Conservation (phyloP, 139 green algal genomes). For the Chlamydomonas asymmetrica region DNA sequence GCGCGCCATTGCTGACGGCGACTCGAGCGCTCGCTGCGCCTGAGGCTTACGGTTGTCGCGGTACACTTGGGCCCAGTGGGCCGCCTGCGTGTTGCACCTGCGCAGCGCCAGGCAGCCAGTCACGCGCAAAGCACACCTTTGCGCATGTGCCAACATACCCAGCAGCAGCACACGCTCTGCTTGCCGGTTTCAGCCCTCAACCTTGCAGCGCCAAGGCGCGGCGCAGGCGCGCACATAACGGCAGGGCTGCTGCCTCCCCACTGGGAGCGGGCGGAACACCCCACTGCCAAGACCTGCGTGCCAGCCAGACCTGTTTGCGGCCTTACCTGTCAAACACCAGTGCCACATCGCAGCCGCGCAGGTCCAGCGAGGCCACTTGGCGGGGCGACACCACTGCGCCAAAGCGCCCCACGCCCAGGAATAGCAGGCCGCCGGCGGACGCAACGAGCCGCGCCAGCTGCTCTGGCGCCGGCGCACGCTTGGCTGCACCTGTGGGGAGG, state of each 20-base stretch:
- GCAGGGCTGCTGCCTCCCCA: too few relatives aligned
- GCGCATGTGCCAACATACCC: not conserved
- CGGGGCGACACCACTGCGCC: constrained; percentile 5
- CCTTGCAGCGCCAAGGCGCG: too few relatives aligned
- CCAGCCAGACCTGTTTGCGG: not conserved
- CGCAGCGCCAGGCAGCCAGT: too few relatives aligned
- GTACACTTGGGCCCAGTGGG: constrained; percentile 50
- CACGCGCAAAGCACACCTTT: not conserved
- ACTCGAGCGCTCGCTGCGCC: constrained; percentile 28
- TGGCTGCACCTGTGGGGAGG: not conserved
- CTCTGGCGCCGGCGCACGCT: constrained; percentile 12
- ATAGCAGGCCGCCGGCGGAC: constrained; percentile 20
- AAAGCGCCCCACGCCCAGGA: constrained; percentile 46
- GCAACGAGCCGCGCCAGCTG: not conserved
- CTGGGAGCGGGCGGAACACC: too few relatives aligned
- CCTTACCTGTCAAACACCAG: constrained; percentile 49
- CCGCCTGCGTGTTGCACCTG: constrained; percentile 40
- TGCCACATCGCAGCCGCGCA: constrained; percentile 31
- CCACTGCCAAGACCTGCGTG: not conserved
- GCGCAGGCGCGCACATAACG: too few relatives aligned
- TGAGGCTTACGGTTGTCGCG: constrained; percentile 47
- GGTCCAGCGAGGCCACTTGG: constrained; percentile 33
- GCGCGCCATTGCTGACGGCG: constrained; percentile 18
- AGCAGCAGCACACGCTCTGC: too few relatives aligned
- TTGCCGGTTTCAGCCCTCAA: too few relatives aligned